Conservation (phyloP, 129 eudicot species). For the Flaveria linearis region DNA sequence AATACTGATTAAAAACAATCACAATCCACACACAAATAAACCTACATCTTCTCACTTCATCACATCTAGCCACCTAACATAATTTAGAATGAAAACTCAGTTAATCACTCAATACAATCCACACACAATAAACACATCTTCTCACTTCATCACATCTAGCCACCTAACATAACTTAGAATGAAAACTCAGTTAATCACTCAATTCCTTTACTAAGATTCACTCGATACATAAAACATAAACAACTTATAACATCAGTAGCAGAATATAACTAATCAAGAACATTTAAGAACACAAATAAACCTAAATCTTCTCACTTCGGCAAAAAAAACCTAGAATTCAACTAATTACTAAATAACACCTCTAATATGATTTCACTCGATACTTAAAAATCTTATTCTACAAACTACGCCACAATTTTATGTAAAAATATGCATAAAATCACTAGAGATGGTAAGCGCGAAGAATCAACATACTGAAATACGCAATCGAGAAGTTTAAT, state of each 20-base stretch:
- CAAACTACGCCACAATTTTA: not conserved
- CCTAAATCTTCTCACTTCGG: not conserved
- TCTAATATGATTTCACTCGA: slow-evolving; percentile 14
- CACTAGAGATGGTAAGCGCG: slow-evolving; percentile 6
- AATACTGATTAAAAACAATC: not conserved
- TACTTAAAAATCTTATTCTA: not conserved
- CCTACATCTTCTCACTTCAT: slow-evolving; percentile 12
- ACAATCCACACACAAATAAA: slow-evolving; percentile 24
- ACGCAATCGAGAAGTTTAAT: not conserved
- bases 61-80: not conserved
- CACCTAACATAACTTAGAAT: not conserved
- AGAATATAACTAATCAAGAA: too few relatives aligned
- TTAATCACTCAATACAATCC: not conserved
- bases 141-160: slow-evolving; percentile 5
- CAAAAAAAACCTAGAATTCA: not conserved
- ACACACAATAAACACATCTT: slow-evolving; percentile 24
- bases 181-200: not conserved
- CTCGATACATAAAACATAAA: too few relatives aligned
- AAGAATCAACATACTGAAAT: not conserved
- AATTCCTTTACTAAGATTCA: not conserved
- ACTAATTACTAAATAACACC: not conserved
- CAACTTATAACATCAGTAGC: too few relatives aligned
- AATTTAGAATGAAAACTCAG: not conserved
- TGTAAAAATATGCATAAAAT: slow-evolving; percentile 6
- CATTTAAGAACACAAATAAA: too few relatives aligned